Evolutionary conservation across 345 rosid species (phyloP).

Genomic region (Brassica cretica): DNA sequence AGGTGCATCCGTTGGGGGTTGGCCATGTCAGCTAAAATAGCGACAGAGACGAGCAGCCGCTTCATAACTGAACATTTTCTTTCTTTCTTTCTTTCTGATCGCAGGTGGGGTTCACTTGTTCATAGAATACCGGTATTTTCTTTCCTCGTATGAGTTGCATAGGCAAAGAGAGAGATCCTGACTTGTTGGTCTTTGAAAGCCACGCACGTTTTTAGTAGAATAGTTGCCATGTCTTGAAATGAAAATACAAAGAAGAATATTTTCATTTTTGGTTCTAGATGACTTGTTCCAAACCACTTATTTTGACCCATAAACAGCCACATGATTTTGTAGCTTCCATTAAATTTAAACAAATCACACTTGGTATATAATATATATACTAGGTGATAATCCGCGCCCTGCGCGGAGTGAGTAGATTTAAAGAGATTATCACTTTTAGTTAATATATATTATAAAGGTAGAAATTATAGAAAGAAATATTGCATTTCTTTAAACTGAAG

Average conservation of each 20-base stretch:
- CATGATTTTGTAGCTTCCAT: neutral
- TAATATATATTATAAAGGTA: too few species aligned
- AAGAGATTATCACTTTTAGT: too few species aligned
- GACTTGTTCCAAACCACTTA: neutral
- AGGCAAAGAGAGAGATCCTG: too few species aligned
- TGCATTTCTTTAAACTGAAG: too few species aligned
- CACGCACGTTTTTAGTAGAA: neutral
- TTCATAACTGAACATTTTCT: neutral
- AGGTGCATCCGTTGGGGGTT: neutral
- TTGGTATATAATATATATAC: too few species aligned
- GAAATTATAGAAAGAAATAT: too few species aligned
- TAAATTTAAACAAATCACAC: too few species aligned
- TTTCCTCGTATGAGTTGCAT: too few species aligned
- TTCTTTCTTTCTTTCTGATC: neutral
- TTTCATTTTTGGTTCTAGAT: neutral
- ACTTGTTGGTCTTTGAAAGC: too few species aligned
- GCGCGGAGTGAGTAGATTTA: too few species aligned
- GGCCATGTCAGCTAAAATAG: neutral
- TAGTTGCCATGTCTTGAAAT: neutral
- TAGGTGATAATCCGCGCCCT: too few species aligned
- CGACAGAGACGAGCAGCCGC: constrained; percentile 28
- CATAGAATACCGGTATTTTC: too few species aligned
- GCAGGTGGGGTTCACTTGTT: neutral
- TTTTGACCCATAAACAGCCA: neutral
- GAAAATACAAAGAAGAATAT: neutral